These are phyloP conservation scores for Macadamia integrifolia DNA, from an alignment of 164 flowering plant species.

Conservation along the genomic window DNA sequence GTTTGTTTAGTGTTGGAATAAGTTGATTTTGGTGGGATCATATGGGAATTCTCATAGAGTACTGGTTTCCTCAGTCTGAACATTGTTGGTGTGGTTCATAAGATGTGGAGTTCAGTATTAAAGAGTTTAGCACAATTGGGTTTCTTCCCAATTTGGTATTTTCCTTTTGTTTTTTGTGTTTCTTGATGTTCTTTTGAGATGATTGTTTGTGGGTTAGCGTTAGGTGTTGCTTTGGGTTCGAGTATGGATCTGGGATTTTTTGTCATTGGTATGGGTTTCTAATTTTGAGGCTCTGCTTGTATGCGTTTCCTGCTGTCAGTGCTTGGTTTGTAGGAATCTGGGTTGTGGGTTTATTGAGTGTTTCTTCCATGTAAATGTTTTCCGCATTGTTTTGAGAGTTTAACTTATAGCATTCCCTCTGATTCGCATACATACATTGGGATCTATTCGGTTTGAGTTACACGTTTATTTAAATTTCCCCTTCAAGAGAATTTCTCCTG, in stretches of 20 bases:
- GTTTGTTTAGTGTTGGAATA: background rate
- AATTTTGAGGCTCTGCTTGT: background rate
- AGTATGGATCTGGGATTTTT: background rate
- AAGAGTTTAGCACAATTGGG: conserved; percentile 7
- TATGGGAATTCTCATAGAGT: conserved; percentile 7
- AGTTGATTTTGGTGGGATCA: conserved; percentile 16
- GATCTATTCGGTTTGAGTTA: background rate
- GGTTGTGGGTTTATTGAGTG: background rate
- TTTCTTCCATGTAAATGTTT: background rate
- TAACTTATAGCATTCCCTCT: conserved; percentile 2
- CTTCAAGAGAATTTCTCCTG: background rate
- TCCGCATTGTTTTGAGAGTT: background rate
- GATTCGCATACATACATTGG: background rate
- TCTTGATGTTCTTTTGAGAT: conserved; percentile 11
- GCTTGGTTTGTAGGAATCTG: background rate
- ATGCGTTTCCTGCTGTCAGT: background rate
- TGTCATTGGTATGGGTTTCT: background rate
- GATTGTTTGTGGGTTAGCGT: background rate
- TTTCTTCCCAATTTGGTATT: conserved; percentile 9
- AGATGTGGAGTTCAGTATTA: conserved; percentile 5
- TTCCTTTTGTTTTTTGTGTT: background rate
- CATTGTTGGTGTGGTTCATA: conserved; percentile 9
- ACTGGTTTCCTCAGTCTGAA: background rate
- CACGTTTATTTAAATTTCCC: background rate
- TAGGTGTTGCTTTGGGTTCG: background rate